Base-by-base conservation (phyloP, 352 stramenopile genomes). In the Pythium periplocum region DNA sequence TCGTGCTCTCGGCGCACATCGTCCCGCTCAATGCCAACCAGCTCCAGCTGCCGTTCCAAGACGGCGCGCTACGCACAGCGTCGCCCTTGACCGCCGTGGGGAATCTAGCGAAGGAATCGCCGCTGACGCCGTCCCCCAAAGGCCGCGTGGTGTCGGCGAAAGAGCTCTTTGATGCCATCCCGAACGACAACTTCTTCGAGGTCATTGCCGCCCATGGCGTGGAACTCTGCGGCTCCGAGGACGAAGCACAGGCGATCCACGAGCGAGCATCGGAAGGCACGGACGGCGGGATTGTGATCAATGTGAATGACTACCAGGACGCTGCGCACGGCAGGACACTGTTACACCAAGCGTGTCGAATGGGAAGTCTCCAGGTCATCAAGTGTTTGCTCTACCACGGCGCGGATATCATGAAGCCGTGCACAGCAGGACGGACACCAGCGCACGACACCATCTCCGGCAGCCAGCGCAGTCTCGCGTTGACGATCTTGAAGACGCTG, bases 311-410 rank as follows among this genome's bases (percentile, higher is more conserved):
- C 11, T 86, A 73, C 51, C 62, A 71, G 3, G 76, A 89, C 40
- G 53, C 64, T 31, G 45, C 42, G 2, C 69, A 80, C 8, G 68
- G 68, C 44, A 86, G 73, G 61, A 85, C 78, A 33, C 53, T 90
- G 46, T 64, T 90, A 45, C 78, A 90, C 50, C 74, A 87, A 10
- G 78, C 78, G 3, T 87, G 76, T 33, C 67, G 74, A 12, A 66
- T 57, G 10, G 76, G 68, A 3, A 75, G 79, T n/a, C 26, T 79
- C 0, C 66, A 87, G 10, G 62, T 83, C 10, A 64, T 78, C 35
- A 80, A 78, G 40, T 74, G 61, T 48, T 48, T 90, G 35, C 45
- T 90, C 4, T 87, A 73, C 53, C 70, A 87, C 47, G 76, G 73
- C 17, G 69, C 70, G 1, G 64, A 68, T 39, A 43, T 65, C 8